A percentile compares a stretch with the other conserved stretches of the same genome.
Conservation (phyloP, 2,329 filamentous ascomycete species). For the Venturia pyrina region DNA sequence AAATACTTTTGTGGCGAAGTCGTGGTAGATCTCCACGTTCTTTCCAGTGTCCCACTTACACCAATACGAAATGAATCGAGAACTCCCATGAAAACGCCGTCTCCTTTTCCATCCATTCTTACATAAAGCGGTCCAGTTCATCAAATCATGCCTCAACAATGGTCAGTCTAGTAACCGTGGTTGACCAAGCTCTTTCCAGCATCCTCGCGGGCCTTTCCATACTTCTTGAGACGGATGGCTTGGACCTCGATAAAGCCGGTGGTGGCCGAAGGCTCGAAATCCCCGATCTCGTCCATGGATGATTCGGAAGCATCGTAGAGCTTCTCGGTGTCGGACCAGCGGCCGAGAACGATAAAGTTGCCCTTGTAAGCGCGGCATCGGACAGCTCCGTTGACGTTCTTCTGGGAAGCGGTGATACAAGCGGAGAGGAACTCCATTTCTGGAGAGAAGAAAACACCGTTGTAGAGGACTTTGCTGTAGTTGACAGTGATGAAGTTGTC, state of each 20-base stretch:
- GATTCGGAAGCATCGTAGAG: constrained; percentile 57
- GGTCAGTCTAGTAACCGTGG: neutral
- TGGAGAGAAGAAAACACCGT: constrained; percentile 49
- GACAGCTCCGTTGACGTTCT: constrained; percentile 43
- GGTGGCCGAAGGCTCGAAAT: constrained; percentile 56
- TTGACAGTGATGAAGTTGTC: constrained; percentile 61
- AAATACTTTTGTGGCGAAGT: neutral
- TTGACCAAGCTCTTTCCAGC: constrained; percentile 6
- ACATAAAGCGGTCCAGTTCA: neutral
- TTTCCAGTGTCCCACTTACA: neutral
- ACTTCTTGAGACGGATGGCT: constrained; percentile 13
- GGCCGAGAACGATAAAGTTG: constrained; percentile 48
- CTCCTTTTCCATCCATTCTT: neutral
- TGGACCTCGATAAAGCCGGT: constrained; percentile 21
- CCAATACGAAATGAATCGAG: neutral
- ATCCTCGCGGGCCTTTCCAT: constrained; percentile 8
- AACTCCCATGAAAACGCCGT: neutral
- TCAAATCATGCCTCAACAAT: neutral
- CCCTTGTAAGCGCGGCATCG: constrained; percentile 60
- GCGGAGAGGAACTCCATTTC: constrained; percentile 63
- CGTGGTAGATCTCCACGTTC: neutral
- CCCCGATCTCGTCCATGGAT: constrained; percentile 60
- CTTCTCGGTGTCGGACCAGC: constrained; percentile 56
- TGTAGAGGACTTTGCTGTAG: constrained; percentile 50
- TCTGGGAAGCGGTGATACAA: constrained; percentile 40